Percentiles rank a stretch among this genome's conserved stretches.
Evolutionary conservation across 2,329 filamentous ascomycete genomes (phyloP).

Genomic region (Chalara sp.): DNA sequence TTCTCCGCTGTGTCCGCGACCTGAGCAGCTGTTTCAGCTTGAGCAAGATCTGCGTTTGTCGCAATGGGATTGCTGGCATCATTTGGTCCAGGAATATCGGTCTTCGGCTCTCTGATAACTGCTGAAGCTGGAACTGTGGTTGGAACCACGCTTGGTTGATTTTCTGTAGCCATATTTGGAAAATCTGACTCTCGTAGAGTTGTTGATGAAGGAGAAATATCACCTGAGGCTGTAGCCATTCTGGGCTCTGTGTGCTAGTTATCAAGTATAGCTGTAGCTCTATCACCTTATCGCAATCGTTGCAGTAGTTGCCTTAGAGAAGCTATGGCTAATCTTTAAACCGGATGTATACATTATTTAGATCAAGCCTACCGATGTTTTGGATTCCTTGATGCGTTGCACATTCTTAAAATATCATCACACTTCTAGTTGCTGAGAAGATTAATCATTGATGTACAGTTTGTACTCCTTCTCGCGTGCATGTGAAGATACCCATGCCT

Average conservation of each 20-base stretch:
- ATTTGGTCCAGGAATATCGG: not conserved
- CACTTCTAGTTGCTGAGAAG: too few relatives aligned
- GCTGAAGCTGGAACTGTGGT: slow-evolving; percentile 7
- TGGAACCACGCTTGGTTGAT: slow-evolving; percentile 11
- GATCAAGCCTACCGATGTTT: too few relatives aligned
- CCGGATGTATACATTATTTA: too few relatives aligned
- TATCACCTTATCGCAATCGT: not conserved
- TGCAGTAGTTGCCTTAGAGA: too few relatives aligned
- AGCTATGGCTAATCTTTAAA: too few relatives aligned
- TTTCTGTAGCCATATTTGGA: slow-evolving; percentile 14
- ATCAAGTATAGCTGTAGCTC: slow-evolving; percentile 5
- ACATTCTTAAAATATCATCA: too few relatives aligned
- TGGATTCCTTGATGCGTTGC: too few relatives aligned
- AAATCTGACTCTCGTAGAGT: not conserved
- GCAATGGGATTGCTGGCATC: not conserved
- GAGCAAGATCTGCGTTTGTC: not conserved
- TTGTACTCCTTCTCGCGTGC: too few relatives aligned
- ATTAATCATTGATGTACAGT: too few relatives aligned
- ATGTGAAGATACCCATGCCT: too few relatives aligned
- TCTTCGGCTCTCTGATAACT: slow-evolving; percentile 9
- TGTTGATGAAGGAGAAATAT: not conserved
- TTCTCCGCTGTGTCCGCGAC: slow-evolving; percentile 1
- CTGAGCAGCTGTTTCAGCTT: slow-evolving; percentile 1
- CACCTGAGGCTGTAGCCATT: slow-evolving; percentile 1
- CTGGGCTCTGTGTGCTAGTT: slow-evolving; percentile 3